Evolutionary conservation across 257 asterid genomes (phyloP).

Genomic region (Cynanchum wilfordii): DNA sequence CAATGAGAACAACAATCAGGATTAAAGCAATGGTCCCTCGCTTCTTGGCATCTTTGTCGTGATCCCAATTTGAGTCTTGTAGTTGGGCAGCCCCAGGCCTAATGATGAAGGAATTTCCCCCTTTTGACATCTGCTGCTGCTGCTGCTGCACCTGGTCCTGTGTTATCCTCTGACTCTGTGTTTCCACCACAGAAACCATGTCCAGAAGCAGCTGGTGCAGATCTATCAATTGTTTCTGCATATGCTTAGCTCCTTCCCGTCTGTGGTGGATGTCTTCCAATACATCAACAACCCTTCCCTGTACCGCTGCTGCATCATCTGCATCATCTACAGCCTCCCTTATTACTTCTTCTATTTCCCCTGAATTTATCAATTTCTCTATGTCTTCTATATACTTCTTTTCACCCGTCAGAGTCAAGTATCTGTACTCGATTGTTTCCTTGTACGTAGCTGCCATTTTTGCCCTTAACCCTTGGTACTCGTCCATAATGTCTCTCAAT

Average conservation of each 20-base stretch:
- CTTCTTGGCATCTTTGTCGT: slow-evolving; percentile 16
- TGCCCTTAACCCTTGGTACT: slow-evolving; percentile 29
- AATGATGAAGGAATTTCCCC: neutral
- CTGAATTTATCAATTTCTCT: slow-evolving; percentile 25
- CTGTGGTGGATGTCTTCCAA: slow-evolving; percentile 30
- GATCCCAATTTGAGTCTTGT: slow-evolving; percentile 7
- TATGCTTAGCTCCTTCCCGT: slow-evolving; percentile 30
- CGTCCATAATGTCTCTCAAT: slow-evolving; percentile 37
- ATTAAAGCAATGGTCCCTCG: slow-evolving; percentile 15
- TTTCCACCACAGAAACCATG: slow-evolving; percentile 27
- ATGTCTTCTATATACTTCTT: slow-evolving; percentile 24
- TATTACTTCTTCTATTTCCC: slow-evolving; percentile 28
- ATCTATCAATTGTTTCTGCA: slow-evolving; percentile 29
- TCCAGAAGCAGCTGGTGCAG: slow-evolving; percentile 28
- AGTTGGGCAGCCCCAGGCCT: slow-evolving; percentile 19
- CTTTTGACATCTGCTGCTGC: neutral
- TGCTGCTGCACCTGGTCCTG: neutral
- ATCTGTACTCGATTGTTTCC: slow-evolving; percentile 29
- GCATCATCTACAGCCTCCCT: slow-evolving; percentile 21
- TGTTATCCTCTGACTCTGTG: slow-evolving; percentile 25
- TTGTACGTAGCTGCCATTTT: slow-evolving; percentile 26
- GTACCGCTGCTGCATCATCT: slow-evolving; percentile 15
- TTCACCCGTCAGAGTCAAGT: slow-evolving; percentile 31
- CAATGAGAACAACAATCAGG: slow-evolving; percentile 4
- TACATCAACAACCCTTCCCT: slow-evolving; percentile 26